A percentile compares a stretch with the other conserved stretches of the same genome.
Evolutionary conservation across 2,329 filamentous ascomycete genomes (phyloP).

Genomic region (Penicillium sp.): DNA sequence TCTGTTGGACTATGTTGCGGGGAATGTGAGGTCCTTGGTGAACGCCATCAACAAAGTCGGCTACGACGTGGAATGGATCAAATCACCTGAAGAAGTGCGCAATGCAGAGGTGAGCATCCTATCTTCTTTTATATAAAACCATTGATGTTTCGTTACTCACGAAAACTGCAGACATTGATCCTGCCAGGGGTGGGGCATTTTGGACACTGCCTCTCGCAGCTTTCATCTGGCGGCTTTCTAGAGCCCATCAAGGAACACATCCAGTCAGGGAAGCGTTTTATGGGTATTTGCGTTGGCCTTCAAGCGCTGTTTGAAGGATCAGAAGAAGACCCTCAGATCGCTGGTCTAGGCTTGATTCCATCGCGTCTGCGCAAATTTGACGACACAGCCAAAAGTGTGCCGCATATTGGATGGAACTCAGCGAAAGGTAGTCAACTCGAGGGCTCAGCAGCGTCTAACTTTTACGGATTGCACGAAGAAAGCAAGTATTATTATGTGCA

Average conservation of each 20-base stretch:
- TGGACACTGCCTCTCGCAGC: slow-evolving; percentile 86
- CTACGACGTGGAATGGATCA: slow-evolving; percentile 90
- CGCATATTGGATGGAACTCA: slow-evolving; percentile 98
- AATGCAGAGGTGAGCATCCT: slow-evolving; percentile 68
- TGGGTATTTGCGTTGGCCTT: slow-evolving; percentile 93
- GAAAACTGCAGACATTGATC: slow-evolving; percentile 71
- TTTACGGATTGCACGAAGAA: slow-evolving; percentile 73
- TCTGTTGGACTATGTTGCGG: slow-evolving; percentile 80
- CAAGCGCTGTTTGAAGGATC: slow-evolving; percentile 88
- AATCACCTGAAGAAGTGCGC: slow-evolving; percentile 74
- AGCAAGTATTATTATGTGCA: slow-evolving; percentile 99
- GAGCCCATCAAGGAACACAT: slow-evolving; percentile 81
- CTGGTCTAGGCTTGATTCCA: slow-evolving; percentile 73
- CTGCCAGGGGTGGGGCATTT: slow-evolving; percentile 97
- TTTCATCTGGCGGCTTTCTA: slow-evolving; percentile 76
- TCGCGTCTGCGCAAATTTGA: slow-evolving; percentile 71
- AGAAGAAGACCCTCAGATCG: slow-evolving; percentile 66
- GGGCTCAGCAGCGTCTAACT: slow-evolving; percentile 46
- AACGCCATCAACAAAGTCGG: slow-evolving; percentile 97
- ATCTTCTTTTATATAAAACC: not conserved
- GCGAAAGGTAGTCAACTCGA: slow-evolving; percentile 55
- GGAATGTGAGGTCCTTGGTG: slow-evolving; percentile 90
- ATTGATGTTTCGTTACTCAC: not conserved
- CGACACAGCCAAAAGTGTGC: slow-evolving; percentile 78
- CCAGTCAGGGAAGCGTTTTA: slow-evolving; percentile 87